Base-by-base conservation (phyloP, 2,329 filamentous ascomycete genomes). In the Xylariaceae sp. region DNA sequence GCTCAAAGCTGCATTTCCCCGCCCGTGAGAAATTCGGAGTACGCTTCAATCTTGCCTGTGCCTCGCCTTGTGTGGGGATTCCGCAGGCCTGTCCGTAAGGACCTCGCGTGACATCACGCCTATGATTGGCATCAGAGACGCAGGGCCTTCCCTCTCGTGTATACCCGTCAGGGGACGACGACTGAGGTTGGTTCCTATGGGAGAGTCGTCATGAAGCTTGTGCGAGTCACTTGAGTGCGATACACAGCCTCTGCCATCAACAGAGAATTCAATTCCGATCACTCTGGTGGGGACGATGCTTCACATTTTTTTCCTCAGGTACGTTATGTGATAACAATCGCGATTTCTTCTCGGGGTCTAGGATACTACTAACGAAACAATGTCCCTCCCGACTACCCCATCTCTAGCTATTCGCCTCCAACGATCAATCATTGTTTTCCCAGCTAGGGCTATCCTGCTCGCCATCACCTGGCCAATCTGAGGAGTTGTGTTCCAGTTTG, bases 11-110 rank as follows among this genome's bases (percentile, higher is more conserved):
- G 53, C 12, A 51, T 49, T 52, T 51, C 51, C 53, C 62, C 76
- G 89, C 89, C 91, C 90, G 90, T 91, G 89, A 90, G 89, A 94
- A 94, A 94, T 92, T 94, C 89, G 89, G 89, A 94, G 89, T 88
- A 94, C 85, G 91, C 88, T 91, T 89, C 88, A 90, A 67, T 71
- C 68, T 61, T 66, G 70, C 70, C 71, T 67, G 68, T 72, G 68
- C 67, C 72, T 75, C 70, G 72, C 73, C 74, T 70, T 69, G 71
- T 68, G 67, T 59, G 65, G 70, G 69, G 55, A 40, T 19, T 68
- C 64, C 67, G 72, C 65, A 69, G 76, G 76, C 78, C 89, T 88
- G 86, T 87, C 87, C 84, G 88, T 81, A 80, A 92, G 87, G 88
- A 87, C 80, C 87, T 86, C 82, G 82, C 88, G 87, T 88, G 86